Evolutionary conservation across 768 basidiomycete genomes (phyloP), one percentile per base, ranked within the genome.

Genomic region (Termitomyces sp.): DNA sequence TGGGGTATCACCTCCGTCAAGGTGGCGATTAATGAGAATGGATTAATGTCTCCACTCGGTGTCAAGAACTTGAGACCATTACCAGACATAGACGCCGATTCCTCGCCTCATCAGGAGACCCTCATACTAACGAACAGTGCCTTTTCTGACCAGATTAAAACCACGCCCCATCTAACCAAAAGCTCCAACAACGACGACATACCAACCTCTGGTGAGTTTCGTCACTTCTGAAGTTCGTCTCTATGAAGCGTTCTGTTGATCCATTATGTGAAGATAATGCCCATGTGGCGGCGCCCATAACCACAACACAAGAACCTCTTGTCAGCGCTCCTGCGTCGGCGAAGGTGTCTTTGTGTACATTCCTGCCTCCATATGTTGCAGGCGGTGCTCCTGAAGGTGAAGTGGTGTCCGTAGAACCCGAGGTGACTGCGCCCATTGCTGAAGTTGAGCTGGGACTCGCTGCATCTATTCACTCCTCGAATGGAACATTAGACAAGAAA

Each of bases 1-100:
- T 94, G 92, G 92, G 90, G 87, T 20, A 81, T 91, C 47, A 78
- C 78, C 20, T 76, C 84, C 18, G 72, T 70, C 20, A 70, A 73
- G 46, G 58, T 62, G 22, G 33, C 66, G 5, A 58, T 58, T 46
- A 71, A 63, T 61, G 70, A 68, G 67, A 66, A 70, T 47, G 78
- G 78, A 47, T 72, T 76, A 56, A 87, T 89, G 48, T 89, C 89
- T 3, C 88, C 89, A 1, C 87, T 89, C 55, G 76, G 87, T 22
- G 81, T 82, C 53, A 86, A 84, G 62, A 78, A 85, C 31, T 74
- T 89, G 49, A 83, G 74, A 65, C 79, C 87, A 16, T 72, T 90
- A 6, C 81, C 88, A 37, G 79, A 85, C 57, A 70, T 78, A 60
- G 66, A 70, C 41, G 55, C 64, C 37, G 58, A 64, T 20, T 64